Conservation (phyloP, 2,329 filamentous ascomycete genomes). For the Claviceps monticola region DNA sequence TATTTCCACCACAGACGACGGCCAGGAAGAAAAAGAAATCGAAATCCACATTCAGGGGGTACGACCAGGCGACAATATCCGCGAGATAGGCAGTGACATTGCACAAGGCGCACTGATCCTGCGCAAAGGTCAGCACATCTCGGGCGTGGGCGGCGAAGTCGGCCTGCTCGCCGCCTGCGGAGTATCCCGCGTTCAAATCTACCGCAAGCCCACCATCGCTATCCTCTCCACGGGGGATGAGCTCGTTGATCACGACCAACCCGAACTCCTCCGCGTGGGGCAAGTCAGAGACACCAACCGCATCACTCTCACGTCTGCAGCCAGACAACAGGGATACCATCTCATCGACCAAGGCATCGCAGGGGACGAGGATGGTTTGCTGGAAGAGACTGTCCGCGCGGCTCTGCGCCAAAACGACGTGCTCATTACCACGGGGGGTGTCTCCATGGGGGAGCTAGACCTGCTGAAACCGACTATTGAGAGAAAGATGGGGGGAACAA, state of each 20-base stretch:
- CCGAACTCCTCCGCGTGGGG: slow-evolving; percentile 52
- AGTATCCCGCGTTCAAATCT: slow-evolving; percentile 55
- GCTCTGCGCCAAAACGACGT: slow-evolving; percentile 65
- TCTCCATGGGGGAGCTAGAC: slow-evolving; percentile 96
- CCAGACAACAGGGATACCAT: slow-evolving; percentile 59
- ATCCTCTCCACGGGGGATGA: slow-evolving; percentile 92
- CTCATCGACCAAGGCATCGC: slow-evolving; percentile 79
- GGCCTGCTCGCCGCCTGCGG: slow-evolving; percentile 81
- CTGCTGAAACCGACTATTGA: slow-evolving; percentile 94
- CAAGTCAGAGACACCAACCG: slow-evolving; percentile 92
- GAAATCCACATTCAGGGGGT: slow-evolving; percentile 73
- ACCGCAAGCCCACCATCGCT: slow-evolving; percentile 64
- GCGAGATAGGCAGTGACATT: slow-evolving; percentile 84
- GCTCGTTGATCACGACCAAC: slow-evolving; percentile 60
- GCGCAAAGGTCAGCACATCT: slow-evolving; percentile 66
- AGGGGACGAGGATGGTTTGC: slow-evolving; percentile 53
- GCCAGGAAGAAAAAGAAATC: slow-evolving; percentile 71
- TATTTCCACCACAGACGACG: slow-evolving; percentile 61
- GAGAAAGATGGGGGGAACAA: slow-evolving; percentile 73
- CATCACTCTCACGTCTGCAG: slow-evolving; percentile 70
- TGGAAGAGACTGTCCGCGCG: slow-evolving; percentile 65
- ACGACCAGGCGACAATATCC: slow-evolving; percentile 69
- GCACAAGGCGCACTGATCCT: slow-evolving; percentile 55
- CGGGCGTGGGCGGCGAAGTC: slow-evolving; percentile 77
- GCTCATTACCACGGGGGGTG: slow-evolving; percentile 83